These are phyloP conservation scores for Conoideocrella luteorostrata DNA, from an alignment of 2,329 filamentous ascomycete species.

Conservation along the genomic window DNA sequence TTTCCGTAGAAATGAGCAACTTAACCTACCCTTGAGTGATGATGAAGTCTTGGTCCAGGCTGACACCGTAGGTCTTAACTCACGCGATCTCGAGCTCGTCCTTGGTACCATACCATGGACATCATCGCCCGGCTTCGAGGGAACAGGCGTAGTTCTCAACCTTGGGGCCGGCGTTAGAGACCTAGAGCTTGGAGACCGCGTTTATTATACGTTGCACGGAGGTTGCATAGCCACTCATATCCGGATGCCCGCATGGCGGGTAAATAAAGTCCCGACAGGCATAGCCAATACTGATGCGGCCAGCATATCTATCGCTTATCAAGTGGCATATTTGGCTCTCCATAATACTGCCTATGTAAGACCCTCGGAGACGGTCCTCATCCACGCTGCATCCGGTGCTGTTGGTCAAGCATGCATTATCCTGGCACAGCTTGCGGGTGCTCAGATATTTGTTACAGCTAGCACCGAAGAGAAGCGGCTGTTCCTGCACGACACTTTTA, in stretches of 20 bases:
- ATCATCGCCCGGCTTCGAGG: constrained; percentile 16
- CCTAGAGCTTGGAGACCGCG: constrained; percentile 15
- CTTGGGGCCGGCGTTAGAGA: constrained; percentile 11
- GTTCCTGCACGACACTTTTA: constrained; percentile 17
- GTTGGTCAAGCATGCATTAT: constrained; percentile 13
- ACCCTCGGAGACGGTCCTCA: constrained; percentile 25
- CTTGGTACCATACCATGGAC: constrained; percentile 18
- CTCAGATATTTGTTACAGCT: constrained; percentile 23
- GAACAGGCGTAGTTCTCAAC: constrained; percentile 17
- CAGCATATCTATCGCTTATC: constrained; percentile 12
- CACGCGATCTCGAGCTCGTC: constrained; percentile 15
- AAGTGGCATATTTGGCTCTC: constrained; percentile 9
- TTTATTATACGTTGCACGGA: constrained; percentile 12
- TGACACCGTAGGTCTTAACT: constrained; percentile 15
- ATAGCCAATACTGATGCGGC: constrained; percentile 22
- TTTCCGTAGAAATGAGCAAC: constrained; percentile 12
- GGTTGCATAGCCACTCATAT: constrained; percentile 14
- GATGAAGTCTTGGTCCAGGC: constrained; percentile 16
- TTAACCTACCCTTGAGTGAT: constrained; percentile 8
- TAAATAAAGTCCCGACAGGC: constrained; percentile 6
- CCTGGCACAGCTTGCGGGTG: constrained; percentile 9
- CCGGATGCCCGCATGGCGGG: constrained; percentile 11
- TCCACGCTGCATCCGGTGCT: constrained; percentile 21
- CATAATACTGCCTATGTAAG: constrained; percentile 20
- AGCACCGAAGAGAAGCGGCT: constrained; percentile 20